These are phyloP conservation scores for Blastobotrys proliferans DNA, from an alignment of 1,139 yeast genomes.

Conservation along the genomic window DNA sequence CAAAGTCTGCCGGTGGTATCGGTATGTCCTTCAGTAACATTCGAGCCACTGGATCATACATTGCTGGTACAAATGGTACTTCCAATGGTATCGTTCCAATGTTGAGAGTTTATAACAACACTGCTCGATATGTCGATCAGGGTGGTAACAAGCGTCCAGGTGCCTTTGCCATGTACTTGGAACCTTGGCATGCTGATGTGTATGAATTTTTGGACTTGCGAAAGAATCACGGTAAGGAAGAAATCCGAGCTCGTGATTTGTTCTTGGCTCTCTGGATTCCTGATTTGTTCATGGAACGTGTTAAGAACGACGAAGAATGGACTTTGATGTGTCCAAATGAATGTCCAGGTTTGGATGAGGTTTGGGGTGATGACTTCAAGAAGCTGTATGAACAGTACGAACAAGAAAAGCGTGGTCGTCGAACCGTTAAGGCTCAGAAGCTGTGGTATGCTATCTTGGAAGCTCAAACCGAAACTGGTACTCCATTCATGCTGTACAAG, in stretches of 20 bases:
- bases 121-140: slow-evolving; percentile 90
- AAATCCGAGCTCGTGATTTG: slow-evolving; percentile 82
- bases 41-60: slow-evolving; percentile 80
- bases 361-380: slow-evolving; percentile 78
- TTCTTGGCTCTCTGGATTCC: slow-evolving; percentile 93
- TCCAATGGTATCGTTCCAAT: slow-evolving; percentile 86
- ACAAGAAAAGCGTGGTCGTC: slow-evolving; percentile 63
- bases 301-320: slow-evolving; percentile 75
- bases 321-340: slow-evolving; percentile 83
- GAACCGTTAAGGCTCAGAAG: slow-evolving; percentile 77
- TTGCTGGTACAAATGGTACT: slow-evolving; percentile 86
- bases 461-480: slow-evolving; percentile 90
- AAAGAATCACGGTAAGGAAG: slow-evolving; percentile 90
- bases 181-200: slow-evolving; percentile 90
- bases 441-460: slow-evolving; percentile 84
- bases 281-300: slow-evolving; percentile 85
- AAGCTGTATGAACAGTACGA: slow-evolving; percentile 68
- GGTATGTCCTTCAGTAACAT: slow-evolving; percentile 82
- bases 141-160: slow-evolving; percentile 96
- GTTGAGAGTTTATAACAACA: slow-evolving; percentile 85
- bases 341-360: slow-evolving; percentile 78
- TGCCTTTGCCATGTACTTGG: slow-evolving; percentile 82
- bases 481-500: slow-evolving; percentile 87
- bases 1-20: slow-evolving; percentile 89
- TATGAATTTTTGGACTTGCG: slow-evolving; percentile 80